Evolutionary conservation across 176 grass and related monocot genomes (phyloP).

Genomic region (Rhynchospora breviuscula): DNA sequence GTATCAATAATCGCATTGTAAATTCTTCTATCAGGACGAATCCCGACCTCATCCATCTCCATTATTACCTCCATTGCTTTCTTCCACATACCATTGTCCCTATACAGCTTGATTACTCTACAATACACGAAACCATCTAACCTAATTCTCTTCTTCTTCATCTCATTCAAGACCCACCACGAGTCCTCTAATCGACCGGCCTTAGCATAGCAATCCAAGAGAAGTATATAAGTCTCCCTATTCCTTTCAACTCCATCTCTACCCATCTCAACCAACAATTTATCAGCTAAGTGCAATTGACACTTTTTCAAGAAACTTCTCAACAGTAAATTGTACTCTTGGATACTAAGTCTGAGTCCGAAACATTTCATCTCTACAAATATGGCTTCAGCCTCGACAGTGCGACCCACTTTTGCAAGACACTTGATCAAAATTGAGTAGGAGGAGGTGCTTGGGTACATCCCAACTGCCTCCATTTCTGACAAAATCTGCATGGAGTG

Average conservation of each 20-base stretch:
- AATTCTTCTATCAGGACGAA: slow-evolving; percentile 48
- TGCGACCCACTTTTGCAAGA: slow-evolving; percentile 44
- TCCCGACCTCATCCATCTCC: slow-evolving; percentile 68
- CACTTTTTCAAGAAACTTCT: slow-evolving; percentile 47
- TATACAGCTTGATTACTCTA: slow-evolving; percentile 54
- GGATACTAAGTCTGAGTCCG: slow-evolving; percentile 26
- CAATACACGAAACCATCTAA: slow-evolving; percentile 50
- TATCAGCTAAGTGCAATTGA: slow-evolving; percentile 57
- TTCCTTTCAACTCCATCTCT: slow-evolving; percentile 51
- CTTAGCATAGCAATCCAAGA: slow-evolving; percentile 56
- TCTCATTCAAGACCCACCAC: slow-evolving; percentile 80
- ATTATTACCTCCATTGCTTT: slow-evolving; percentile 66
- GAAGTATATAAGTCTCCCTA: slow-evolving; percentile 53
- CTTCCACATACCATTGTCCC: slow-evolving; percentile 94
- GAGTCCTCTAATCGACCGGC: slow-evolving; percentile 67
- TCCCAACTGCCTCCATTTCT: slow-evolving; percentile 52
- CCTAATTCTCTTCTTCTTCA: slow-evolving; percentile 41
- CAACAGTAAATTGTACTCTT: slow-evolving; percentile 71
- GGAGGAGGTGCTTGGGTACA: slow-evolving; percentile 38
- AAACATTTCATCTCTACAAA: slow-evolving; percentile 61
- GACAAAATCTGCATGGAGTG: slow-evolving; percentile 43
- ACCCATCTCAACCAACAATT: slow-evolving; percentile 70
- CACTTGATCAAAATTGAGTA: slow-evolving; percentile 61
- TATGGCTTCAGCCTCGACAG: slow-evolving; percentile 68
- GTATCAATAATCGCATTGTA: slow-evolving; percentile 75